These are phyloP conservation scores for Curvularia verruculosa DNA, from an alignment of 2,329 filamentous ascomycete species.

Conservation along the genomic window DNA sequence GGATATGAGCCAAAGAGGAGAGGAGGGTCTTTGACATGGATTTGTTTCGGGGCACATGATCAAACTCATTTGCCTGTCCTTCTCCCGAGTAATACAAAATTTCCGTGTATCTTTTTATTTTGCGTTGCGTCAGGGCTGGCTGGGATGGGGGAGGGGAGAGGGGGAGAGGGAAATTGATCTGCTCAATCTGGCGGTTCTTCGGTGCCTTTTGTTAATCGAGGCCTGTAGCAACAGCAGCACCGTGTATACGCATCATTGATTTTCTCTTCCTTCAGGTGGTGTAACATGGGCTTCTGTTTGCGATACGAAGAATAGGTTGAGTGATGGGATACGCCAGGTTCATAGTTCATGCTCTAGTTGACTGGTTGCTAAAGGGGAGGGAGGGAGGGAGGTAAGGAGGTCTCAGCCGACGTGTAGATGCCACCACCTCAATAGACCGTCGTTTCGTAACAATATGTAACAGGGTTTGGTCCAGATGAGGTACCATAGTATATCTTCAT, in stretches of 20 bases:
- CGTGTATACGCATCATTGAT: not conserved
- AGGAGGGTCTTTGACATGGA: not conserved
- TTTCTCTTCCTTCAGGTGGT: not conserved
- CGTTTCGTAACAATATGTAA: conserved; percentile 7
- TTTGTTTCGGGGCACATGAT: not conserved
- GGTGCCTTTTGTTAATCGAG: not conserved
- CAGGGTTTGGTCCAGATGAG: conserved; percentile 20
- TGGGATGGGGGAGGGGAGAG: not conserved
- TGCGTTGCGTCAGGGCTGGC: not conserved
- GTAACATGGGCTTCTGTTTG: not conserved
- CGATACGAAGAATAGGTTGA: not conserved
- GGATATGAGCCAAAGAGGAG: not conserved
- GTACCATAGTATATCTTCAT: conserved; percentile 18
- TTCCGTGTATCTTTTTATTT: not conserved
- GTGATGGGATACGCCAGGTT: not conserved
- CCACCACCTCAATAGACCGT: conserved; percentile 1
- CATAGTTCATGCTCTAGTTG: not conserved
- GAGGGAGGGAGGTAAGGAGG: too few species aligned
- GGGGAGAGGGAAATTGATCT: not conserved
- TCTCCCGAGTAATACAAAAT: not conserved
- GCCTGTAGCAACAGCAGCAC: not conserved
- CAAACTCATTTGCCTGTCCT: not conserved
- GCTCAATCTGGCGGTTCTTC: conserved; percentile 1
- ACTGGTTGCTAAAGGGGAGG: not conserved
- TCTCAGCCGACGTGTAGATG: conserved; percentile 2